A percentile compares a stretch with the other conserved stretches of the same genome.
phyloP scores from a whole-genome alignment of 345 rosid genomes.

The Eucalyptus cloeziana region DNA sequence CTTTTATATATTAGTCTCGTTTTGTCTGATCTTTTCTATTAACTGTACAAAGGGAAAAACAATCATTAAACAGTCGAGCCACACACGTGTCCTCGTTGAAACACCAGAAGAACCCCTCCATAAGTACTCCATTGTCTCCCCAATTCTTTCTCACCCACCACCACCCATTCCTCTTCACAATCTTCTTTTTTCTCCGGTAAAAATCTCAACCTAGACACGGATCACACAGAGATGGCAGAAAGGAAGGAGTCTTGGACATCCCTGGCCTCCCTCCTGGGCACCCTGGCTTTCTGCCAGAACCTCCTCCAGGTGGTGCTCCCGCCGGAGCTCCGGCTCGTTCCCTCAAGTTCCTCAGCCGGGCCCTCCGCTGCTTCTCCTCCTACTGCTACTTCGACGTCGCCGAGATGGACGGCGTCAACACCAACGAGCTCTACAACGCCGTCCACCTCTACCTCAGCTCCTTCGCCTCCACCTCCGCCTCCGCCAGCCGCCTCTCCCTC shows the following conservation, averaged over 20 bases:
- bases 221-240: background rate
- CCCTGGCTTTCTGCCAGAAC: background rate
- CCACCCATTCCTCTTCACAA: background rate
- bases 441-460: constrained; percentile 84
- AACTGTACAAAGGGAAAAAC: background rate
- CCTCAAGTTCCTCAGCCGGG: background rate
- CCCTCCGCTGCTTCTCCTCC: constrained; percentile 2
- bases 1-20: background rate
- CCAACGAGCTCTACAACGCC: constrained; percentile 95
- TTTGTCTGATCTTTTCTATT: background rate
- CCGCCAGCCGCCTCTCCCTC: constrained; percentile 71
- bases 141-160: background rate
- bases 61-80: background rate
- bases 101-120: background rate
- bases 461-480: constrained; percentile 51
- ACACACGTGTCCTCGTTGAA: background rate
- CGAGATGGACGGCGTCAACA: constrained; percentile 89
- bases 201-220: background rate
- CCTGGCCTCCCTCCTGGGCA: constrained; percentile 4
- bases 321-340: background rate
- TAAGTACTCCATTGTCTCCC: background rate
- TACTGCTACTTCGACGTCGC: constrained; percentile 82
- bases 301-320: background rate
- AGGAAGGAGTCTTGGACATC: constrained; percentile 18
- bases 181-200: background rate